phyloP scores from a whole-genome alignment of 2,329 filamentous ascomycete species.

The Ciborinia camelliae region DNA sequence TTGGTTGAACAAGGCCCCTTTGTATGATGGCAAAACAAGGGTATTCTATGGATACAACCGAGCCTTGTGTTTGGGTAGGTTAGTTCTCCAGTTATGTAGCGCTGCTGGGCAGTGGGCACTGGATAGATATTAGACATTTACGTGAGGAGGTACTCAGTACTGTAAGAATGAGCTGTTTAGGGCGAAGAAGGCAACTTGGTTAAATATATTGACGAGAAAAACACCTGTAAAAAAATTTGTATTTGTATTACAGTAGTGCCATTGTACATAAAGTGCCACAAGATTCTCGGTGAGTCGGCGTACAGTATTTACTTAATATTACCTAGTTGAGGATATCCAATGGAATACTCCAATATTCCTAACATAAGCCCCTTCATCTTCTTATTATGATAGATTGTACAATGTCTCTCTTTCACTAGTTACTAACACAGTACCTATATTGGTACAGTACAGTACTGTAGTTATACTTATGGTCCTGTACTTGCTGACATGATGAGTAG shows the following conservation, averaged over 20 bases:
- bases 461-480: neutral
- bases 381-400: neutral
- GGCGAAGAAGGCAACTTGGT: neutral
- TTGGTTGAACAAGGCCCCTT: constrained; percentile 26
- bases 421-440: too few relatives aligned
- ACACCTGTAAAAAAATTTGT: too few relatives aligned
- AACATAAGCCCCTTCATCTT: constrained; percentile 15
- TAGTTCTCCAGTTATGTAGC: neutral
- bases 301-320: neutral
- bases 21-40: constrained; percentile 26
- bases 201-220: neutral
- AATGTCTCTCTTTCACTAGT: neutral
- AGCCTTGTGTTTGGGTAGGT: constrained; percentile 32
- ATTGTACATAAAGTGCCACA: neutral
- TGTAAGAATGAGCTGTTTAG: neutral
- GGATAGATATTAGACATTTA: too few relatives aligned
- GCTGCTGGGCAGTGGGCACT: neutral
- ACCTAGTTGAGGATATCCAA: neutral
- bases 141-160: neutral
- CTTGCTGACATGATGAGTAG: neutral
- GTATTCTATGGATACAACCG: constrained; percentile 27
- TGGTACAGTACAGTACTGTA: too few relatives aligned
- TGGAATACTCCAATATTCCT: neutral
- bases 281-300: neutral
- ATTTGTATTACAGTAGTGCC: too few relatives aligned